Percentiles rank a stretch among this genome's conserved stretches.
These are phyloP conservation scores for Hygrocybe coccinea DNA, from an alignment of 768 basidiomycete species.

Conservation along the genomic window DNA sequence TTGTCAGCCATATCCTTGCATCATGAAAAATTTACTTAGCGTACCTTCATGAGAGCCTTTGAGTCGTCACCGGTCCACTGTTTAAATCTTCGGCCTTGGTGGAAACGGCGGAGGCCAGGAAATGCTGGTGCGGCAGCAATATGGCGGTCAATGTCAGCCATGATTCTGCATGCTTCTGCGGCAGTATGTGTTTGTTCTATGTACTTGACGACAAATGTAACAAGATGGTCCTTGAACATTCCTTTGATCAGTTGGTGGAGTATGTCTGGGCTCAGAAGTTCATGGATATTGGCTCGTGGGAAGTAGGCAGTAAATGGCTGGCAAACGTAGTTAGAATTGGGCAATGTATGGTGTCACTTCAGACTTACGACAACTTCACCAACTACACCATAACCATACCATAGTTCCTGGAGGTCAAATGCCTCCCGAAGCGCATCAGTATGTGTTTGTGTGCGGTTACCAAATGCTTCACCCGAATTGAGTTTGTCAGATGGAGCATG, in stretches of 20 bases:
- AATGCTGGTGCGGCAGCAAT: conserved; percentile 9
- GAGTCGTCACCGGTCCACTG: conserved; percentile 15
- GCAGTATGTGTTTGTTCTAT: conserved; percentile 17
- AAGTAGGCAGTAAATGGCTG: conserved; percentile 35
- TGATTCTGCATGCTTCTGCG: conserved; percentile 18
- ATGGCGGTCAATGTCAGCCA: conserved; percentile 32
- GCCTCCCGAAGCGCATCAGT: no score
- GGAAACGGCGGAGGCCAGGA: conserved; percentile 10
- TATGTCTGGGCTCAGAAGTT: conserved; percentile 30
- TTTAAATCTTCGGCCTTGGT: conserved; percentile 5
- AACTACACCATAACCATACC: no score
- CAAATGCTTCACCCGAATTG: no score
- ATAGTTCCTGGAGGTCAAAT: no score
- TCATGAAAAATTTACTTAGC: background rate
- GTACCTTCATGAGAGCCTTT: conserved; percentile 12
- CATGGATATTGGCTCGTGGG: conserved; percentile 34
- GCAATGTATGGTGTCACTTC: no score
- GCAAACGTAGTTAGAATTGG: background rate
- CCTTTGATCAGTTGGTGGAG: conserved; percentile 40
- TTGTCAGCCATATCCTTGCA: background rate
- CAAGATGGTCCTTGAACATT: conserved; percentile 39
- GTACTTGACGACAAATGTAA: conserved; percentile 33
- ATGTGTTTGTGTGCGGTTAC: no score
- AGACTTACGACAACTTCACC: no score
- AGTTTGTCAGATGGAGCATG: no score